Evolutionary conservation across 2,329 filamentous ascomycete species (phyloP), one percentile per base, ranked within the genome.

Genomic region (Beauveria varroae): DNA sequence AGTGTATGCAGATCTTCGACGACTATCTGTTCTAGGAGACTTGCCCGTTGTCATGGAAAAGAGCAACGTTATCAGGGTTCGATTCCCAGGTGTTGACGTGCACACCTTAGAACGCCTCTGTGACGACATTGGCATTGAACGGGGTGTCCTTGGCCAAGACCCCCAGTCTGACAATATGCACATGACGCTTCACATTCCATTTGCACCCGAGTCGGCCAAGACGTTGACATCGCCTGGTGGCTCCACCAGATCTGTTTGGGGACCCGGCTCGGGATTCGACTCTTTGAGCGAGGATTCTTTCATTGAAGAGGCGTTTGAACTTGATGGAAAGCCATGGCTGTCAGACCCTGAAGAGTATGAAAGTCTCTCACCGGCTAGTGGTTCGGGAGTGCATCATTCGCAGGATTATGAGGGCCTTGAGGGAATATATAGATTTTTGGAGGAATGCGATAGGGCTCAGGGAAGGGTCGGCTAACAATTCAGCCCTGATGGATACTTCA

Each of bases 61-160:
- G 43, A 78, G 82, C 40, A 85, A 85, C 2, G 82, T 84, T 0
- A 76, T 97, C 4, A 86, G 92, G 40, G 86, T 98, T 2, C 88
- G 92, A 34, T 98, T 99, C 69, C 92, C 93, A 0, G 95, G 95
- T 3, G 93, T 95, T 64, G 93, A 98, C 68, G 86, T 86, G 0
- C 84, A 87, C 18, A 90, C 90, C 0, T 89, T 96, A 0, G 91
- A 96, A 70, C 79, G 81, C 3, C 81, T 99, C 1, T 97, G 93
- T 71, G 86, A 91, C 52, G 95, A 99, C 71, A 81, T 96, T 12
- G 90, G 89, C n/a, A 81, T 99, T 8, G 85, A 87, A 64, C 83
- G 91, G 58, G 95, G 95, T 1, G 77, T 90, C 4, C 83, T 98
- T 4, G 78, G 82, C 14, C 88, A 98, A 75, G 95, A 98, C 65